Percentiles rank a stretch among this genome's conserved stretches.
Evolutionary conservation across 495 filamentous ascomycete species (phyloP).

Genomic region (Eremomyces bilateralis): DNA sequence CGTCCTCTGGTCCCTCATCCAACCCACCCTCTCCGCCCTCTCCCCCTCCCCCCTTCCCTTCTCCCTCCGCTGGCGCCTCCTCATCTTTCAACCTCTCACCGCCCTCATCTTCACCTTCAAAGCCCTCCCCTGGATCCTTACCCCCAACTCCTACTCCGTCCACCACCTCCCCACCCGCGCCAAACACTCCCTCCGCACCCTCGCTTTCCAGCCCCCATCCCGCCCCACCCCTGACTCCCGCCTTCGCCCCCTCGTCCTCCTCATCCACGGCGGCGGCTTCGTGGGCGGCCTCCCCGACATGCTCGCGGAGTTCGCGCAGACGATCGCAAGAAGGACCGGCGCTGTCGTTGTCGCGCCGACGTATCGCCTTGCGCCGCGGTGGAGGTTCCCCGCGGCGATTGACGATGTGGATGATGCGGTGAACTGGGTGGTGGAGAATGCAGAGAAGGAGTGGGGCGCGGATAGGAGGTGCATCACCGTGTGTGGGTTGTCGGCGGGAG

Average conservation of each 20-base stretch:
- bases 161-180: slow-evolving; percentile 3
- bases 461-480: slow-evolving; percentile 14
- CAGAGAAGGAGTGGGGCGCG: slow-evolving; percentile 10
- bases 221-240: not conserved
- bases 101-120: slow-evolving; percentile 3
- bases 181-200: slow-evolving; percentile 2
- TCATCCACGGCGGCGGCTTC: slow-evolving; percentile 19
- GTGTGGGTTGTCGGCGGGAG: slow-evolving; percentile 16
- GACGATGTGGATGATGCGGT: slow-evolving; percentile 14
- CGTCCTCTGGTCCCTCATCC: too few relatives aligned
- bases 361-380: slow-evolving; percentile 5
- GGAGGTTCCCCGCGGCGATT: slow-evolving; percentile 9
- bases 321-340: slow-evolving; percentile 12
- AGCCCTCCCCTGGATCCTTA: slow-evolving; percentile 2
- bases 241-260: slow-evolving; percentile 15
- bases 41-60: slow-evolving; percentile 5
- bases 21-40: slow-evolving; percentile 5
- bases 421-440: slow-evolving; percentile 11
- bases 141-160: slow-evolving; percentile 3
- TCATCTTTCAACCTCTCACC: slow-evolving; percentile 6
- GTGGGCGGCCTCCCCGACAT: slow-evolving; percentile 17
- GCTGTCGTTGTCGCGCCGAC: slow-evolving; percentile 14
- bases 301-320: slow-evolving; percentile 11
- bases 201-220: slow-evolving; percentile 6
- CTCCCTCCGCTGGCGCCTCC: slow-evolving; percentile 8